Base-by-base conservation (phyloP, 352 stramenopile genomes). In the Globisporangium camurandrum region DNA sequence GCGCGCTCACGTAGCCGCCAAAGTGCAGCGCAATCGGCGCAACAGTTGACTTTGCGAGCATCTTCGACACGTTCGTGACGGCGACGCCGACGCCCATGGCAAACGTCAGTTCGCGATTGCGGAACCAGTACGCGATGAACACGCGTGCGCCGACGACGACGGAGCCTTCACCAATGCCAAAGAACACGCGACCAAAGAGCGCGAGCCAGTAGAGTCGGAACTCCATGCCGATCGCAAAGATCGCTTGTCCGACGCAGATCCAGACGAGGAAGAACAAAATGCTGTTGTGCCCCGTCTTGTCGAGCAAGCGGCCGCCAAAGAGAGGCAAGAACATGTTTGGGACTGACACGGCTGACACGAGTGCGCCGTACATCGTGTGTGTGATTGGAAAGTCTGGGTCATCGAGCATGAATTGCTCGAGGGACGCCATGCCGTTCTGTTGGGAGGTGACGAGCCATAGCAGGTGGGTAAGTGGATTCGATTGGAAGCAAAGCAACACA, bases 11-110 rank as follows among this genome's bases (percentile, higher is more conserved):
- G 54, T 96, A 95, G 22, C 82, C 77, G 16, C 84, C 78, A 59
- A 90, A 93, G 50, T 88, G 79, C 16, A 93, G 59, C 1, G 85
- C 84, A 28, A 95, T 73, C 0, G 87, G 86, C 12, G 83, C 86
- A 20, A 94, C 80, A 6, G 83, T 94, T 1, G 86, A 66, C 62
- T 95, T 95, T 14, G 86, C 85, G n/a, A 95, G 50, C 74, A 95
- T 96, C 75, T 96, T 96, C 52, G 75, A 89, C 11, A 95, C 53
- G 57, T 95, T 95, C n/a, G 87, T 93, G 33, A 93, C 57, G 11
- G 82, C 86, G n/a, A 96, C 85, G 37, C 62, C 83, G 12, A 94
- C 82, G 31, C 87, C 87, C 77, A 95, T 90, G 39, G 84, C 84
- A 40, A 93, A 95, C 11, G 81, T 93, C n/a, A 95, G 69, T 58